These are phyloP conservation scores for Aspergillus transmontanensis DNA, from an alignment of 2,329 filamentous ascomycete species.

Conservation along the genomic window DNA sequence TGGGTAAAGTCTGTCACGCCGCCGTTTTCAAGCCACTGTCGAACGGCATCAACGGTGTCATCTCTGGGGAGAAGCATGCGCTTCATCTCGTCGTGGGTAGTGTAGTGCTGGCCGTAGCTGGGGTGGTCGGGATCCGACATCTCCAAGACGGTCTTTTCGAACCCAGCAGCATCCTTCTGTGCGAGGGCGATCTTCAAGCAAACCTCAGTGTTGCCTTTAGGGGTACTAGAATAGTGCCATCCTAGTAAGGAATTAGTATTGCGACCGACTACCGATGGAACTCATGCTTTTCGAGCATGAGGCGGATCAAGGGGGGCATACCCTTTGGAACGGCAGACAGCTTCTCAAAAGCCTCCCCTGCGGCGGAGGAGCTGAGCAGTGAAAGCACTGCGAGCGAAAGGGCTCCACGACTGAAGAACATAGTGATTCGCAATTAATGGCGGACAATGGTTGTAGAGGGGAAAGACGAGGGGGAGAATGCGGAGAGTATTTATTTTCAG, in stretches of 20 bases:
- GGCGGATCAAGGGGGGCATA: conserved; percentile 12
- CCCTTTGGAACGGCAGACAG: conserved; percentile 38
- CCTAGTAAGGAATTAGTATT: conserved; percentile 20
- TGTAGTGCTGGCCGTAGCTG: conserved; percentile 54
- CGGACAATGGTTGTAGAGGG: conserved; percentile 1
- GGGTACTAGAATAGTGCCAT: conserved; percentile 35
- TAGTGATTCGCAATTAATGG: conserved; percentile 16
- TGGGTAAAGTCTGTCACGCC: conserved; percentile 40
- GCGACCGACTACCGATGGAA: not conserved
- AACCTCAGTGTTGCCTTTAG: conserved; percentile 28
- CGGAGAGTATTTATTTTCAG: conserved; percentile 1
- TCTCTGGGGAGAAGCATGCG: conserved; percentile 51
- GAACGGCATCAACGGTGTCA: conserved; percentile 44
- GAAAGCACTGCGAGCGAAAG: conserved; percentile 34
- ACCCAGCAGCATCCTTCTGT: conserved; percentile 36
- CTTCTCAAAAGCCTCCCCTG: conserved; percentile 39
- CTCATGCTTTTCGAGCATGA: not conserved
- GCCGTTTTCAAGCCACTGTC: conserved; percentile 49
- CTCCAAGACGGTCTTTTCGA: conserved; percentile 51
- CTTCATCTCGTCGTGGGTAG: conserved; percentile 51
- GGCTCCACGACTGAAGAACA: conserved; percentile 30
- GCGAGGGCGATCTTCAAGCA: conserved; percentile 39
- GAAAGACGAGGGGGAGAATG: not conserved
- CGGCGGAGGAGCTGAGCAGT: conserved; percentile 30
- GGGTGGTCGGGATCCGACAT: conserved; percentile 53